Evolutionary conservation across 2,329 filamentous ascomycete genomes (phyloP).

Genomic region (Cordyceps fumosorosea): DNA sequence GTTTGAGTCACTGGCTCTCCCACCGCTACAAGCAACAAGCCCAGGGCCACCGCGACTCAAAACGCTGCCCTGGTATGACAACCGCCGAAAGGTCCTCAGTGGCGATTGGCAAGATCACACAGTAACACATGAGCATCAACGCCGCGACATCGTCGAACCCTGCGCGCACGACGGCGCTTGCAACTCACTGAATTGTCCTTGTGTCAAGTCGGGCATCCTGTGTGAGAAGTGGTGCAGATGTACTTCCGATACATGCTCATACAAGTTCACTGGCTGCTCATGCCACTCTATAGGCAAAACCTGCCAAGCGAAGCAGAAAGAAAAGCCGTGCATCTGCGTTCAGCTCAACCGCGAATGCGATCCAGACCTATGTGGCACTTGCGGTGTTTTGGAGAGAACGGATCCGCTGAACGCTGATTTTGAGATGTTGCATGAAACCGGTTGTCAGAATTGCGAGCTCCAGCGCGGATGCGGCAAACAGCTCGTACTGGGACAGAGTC

Average conservation of each 20-base stretch:
- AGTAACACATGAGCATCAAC: constrained; percentile 47
- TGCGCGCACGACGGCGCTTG: constrained; percentile 67
- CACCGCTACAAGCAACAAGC: constrained; percentile 20
- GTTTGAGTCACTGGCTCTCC: constrained; percentile 21
- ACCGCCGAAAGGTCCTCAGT: constrained; percentile 45
- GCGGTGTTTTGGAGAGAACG: constrained; percentile 62
- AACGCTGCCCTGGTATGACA: constrained; percentile 49
- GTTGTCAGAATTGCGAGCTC: constrained; percentile 66
- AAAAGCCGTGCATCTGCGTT: constrained; percentile 61
- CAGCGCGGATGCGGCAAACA: constrained; percentile 62
- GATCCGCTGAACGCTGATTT: constrained; percentile 62
- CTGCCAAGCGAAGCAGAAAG: constrained; percentile 50
- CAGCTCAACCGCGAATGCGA: constrained; percentile 74
- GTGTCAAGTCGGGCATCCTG: constrained; percentile 52
- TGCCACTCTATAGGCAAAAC: constrained; percentile 56
- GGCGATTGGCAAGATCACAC: constrained; percentile 52
- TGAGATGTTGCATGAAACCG: constrained; percentile 46
- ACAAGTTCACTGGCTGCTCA: constrained; percentile 60
- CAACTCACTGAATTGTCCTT: constrained; percentile 52
- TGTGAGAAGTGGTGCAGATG: constrained; percentile 70
- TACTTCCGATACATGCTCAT: constrained; percentile 50
- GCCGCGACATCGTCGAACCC: constrained; percentile 53
- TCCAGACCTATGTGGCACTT: constrained; percentile 63
- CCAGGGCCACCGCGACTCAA: constrained; percentile 33
- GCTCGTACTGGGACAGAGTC: constrained; percentile 63